phyloP scores from a whole-genome alignment of 2,329 filamentous ascomycete species.

The Beauveria australis region DNA sequence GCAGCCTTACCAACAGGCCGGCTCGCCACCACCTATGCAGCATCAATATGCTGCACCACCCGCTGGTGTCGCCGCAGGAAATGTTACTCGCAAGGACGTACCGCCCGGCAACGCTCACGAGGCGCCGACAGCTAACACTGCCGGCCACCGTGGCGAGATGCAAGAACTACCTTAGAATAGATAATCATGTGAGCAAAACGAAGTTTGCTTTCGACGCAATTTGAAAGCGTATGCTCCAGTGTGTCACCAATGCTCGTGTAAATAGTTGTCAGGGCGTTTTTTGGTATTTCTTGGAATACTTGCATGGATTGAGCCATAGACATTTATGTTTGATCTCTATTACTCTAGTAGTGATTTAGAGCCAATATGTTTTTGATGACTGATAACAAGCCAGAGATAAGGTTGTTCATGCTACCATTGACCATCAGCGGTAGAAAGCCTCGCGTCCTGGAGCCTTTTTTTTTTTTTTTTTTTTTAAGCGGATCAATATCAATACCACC shows the following conservation, averaged over 20 bases:
- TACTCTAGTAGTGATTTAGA: too few relatives aligned
- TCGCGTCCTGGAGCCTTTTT: too few relatives aligned
- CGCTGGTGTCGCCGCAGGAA: neutral
- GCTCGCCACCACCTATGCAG: conserved; percentile 4
- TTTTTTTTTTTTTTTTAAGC: too few relatives aligned
- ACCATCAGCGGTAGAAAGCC: too few relatives aligned
- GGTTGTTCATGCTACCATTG: too few relatives aligned
- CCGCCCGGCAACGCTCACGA: neutral
- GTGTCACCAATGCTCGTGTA: neutral
- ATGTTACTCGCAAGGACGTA: neutral
- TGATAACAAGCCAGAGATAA: too few relatives aligned
- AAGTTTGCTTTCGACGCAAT: neutral
- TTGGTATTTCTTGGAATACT: neutral
- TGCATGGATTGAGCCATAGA: neutral
- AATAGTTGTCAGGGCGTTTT: neutral
- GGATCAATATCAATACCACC: too few relatives aligned
- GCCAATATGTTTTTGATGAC: too few relatives aligned
- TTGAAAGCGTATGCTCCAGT: neutral
- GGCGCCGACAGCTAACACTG: conserved; percentile 2
- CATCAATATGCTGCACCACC: neutral
- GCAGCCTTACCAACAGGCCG: conserved; percentile 4
- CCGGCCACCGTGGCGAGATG: conserved; percentile 10
- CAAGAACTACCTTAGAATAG: conserved; percentile 4
- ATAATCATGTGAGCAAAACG: neutral
- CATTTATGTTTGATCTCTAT: neutral